These are phyloP conservation scores for Rhodomyrtus psidioides DNA, from an alignment of 441 rosid species.

Conservation along the genomic window DNA sequence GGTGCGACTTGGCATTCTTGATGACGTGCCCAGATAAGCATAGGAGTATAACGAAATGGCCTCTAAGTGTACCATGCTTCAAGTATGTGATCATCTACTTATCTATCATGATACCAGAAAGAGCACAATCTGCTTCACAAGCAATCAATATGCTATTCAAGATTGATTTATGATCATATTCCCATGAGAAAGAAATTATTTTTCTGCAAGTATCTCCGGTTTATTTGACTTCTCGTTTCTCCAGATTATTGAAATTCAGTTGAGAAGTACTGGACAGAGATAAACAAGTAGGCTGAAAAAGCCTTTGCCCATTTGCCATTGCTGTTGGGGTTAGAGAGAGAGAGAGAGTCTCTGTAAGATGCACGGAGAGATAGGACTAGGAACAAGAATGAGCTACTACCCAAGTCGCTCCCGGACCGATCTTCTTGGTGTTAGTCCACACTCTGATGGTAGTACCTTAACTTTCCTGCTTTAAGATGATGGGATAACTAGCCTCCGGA, in stretches of 20 bases:
- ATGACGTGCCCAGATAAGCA: background rate
- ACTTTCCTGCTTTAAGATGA: constrained; percentile 11
- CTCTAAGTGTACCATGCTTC: constrained; percentile 7
- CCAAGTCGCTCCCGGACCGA: constrained; percentile 6
- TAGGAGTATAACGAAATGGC: constrained; percentile 13
- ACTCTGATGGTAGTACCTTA: constrained; percentile 3
- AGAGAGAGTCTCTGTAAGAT: background rate
- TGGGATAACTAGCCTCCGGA: constrained; percentile 7
- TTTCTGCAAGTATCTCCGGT: background rate
- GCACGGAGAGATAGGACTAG: constrained; percentile 5
- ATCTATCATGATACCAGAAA: background rate
- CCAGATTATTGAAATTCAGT: background rate
- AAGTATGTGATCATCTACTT: background rate
- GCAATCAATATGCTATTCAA: background rate
- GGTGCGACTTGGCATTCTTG: constrained; percentile 9
- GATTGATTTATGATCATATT: background rate
- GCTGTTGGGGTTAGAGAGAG: constrained; percentile 5
- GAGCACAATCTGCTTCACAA: background rate
- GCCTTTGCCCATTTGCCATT: constrained; percentile 1
- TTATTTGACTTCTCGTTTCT: background rate
- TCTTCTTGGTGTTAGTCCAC: constrained; percentile 6
- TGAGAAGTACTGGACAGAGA: background rate
- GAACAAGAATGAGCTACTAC: constrained; percentile 10
- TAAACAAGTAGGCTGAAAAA: background rate
- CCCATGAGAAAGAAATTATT: background rate